These are phyloP conservation scores for Ustilago shanxiensis DNA, from an alignment of 1,284 basidiomycete genomes.

Conservation along the genomic window DNA sequence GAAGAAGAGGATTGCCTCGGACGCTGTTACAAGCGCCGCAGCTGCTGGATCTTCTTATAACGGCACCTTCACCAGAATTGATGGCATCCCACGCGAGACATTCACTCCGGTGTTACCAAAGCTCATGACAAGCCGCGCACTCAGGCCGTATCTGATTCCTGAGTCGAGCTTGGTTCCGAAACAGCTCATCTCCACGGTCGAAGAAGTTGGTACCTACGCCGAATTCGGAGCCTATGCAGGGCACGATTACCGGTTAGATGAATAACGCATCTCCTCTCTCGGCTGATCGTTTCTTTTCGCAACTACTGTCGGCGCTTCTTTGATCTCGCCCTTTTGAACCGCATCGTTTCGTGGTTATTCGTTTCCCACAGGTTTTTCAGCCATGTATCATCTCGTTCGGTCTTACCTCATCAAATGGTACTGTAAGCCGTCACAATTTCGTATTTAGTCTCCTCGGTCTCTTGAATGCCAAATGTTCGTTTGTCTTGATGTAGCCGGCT, in stretches of 20 bases:
- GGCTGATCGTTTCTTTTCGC: too few relatives aligned
- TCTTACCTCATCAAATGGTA: too few relatives aligned
- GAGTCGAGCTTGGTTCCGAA: slow-evolving; percentile 1
- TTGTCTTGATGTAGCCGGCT: too few relatives aligned
- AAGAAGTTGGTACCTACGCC: neutral
- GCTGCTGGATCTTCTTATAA: slow-evolving; percentile 7
- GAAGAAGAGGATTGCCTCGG: slow-evolving; percentile 11
- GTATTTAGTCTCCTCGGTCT: too few relatives aligned
- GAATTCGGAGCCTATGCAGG: neutral
- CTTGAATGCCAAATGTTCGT: too few relatives aligned
- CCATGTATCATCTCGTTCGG: too few relatives aligned
- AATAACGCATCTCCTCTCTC: neutral
- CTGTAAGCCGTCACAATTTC: too few relatives aligned
- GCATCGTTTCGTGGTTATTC: too few relatives aligned
- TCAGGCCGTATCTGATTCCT: neutral
- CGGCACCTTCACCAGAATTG: neutral
- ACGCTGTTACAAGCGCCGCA: neutral
- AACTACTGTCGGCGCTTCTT: too few relatives aligned
- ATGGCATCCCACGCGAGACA: slow-evolving; percentile 9
- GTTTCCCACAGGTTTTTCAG: too few relatives aligned
- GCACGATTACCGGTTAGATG: neutral
- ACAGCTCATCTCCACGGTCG: slow-evolving; percentile 2
- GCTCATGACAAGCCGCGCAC: slow-evolving; percentile 1
- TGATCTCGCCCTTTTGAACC: too few relatives aligned
- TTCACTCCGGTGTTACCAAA: slow-evolving; percentile 12